Base-by-base conservation (phyloP, 345 rosid species). In the Gossypium turneri region DNA sequence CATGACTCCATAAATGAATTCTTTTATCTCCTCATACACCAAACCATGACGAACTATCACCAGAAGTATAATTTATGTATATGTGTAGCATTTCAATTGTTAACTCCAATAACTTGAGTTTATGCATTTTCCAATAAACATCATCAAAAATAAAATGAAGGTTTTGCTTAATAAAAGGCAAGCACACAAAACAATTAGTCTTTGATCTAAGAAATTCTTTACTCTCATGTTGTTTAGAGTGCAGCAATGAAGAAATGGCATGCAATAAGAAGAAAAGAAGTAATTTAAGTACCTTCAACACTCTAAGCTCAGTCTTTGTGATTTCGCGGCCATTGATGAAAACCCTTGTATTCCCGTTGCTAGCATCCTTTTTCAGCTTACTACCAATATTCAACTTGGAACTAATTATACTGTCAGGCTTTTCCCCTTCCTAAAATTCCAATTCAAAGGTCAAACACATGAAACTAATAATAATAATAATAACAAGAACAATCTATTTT, bases 311-410 rank as follows among this genome's bases (percentile, higher is more conserved):
- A 70, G 72, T 65, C 74, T 77, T 87, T 8, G 89, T 84, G 70
- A 89, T 89, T 79, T 89, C 91, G 10, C 93, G 91, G 70, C 93
- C 93, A 73, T 89, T 89, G 12, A 87, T 86, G 76, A 80, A 87
- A 38, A 89, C 91, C 52, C 82, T 80, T 0, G 93, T 82, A 75
- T 83, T 86, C 15, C 91, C 93, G 73, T 86, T 81, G 79, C 93
- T 87, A 2, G 93, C 89, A 70, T 86, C 81, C 15, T 24, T 44
- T 57, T 47, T 75, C 64, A 89, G 85, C 85, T 86, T 87, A 45
- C 86, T 86, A 20, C 87, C 86, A 56, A 86, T 74, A 41, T 83
- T 89, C 73, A 89, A 68, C 41, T 89, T 87, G 2, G 93, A 84
- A 75, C 80, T 89, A 59, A 89, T 86, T 50, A 86, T 87, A 44